phyloP scores from a whole-genome alignment of 306 rosid genomes.

The Cyclanthera cordifolia region DNA sequence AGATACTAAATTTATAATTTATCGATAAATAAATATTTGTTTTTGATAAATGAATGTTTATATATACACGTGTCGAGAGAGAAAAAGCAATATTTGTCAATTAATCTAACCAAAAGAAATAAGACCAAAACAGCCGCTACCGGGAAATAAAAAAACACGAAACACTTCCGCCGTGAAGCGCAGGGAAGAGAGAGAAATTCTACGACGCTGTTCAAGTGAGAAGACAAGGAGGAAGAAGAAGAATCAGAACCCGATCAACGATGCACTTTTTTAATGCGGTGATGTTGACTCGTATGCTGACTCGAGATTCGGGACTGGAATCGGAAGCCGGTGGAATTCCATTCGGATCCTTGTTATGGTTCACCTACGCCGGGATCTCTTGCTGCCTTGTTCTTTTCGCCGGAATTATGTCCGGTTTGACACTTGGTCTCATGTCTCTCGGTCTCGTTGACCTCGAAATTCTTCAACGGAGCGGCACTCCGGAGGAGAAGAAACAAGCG shows the following conservation, averaged over 20 bases:
- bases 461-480: constrained; percentile 76
- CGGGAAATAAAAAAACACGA: not conserved
- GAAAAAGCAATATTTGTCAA: not conserved
- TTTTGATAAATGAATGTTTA: not conserved
- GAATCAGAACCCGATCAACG: not conserved
- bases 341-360: constrained; percentile 62
- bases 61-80: not conserved
- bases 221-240: not conserved
- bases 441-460: constrained; percentile 94
- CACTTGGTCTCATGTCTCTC: constrained; percentile 95
- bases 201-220: not conserved
- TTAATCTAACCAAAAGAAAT: not conserved
- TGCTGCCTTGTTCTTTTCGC: constrained; percentile 63
- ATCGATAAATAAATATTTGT: too few species aligned
- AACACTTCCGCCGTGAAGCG: not conserved
- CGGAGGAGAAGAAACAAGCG: constrained; percentile 75
- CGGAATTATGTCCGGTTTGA: constrained; percentile 93
- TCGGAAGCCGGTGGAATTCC: constrained; percentile 24
- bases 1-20: too few species aligned
- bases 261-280: constrained; percentile 39
- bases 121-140: not conserved
- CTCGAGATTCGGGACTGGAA: constrained; percentile 32
- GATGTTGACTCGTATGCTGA: constrained; percentile 40
- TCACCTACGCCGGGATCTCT: constrained; percentile 59
- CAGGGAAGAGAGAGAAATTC: not conserved